Evolutionary conservation across 108 stramenopile species (phyloP).

Genomic region (Bacterosira constricta): DNA sequence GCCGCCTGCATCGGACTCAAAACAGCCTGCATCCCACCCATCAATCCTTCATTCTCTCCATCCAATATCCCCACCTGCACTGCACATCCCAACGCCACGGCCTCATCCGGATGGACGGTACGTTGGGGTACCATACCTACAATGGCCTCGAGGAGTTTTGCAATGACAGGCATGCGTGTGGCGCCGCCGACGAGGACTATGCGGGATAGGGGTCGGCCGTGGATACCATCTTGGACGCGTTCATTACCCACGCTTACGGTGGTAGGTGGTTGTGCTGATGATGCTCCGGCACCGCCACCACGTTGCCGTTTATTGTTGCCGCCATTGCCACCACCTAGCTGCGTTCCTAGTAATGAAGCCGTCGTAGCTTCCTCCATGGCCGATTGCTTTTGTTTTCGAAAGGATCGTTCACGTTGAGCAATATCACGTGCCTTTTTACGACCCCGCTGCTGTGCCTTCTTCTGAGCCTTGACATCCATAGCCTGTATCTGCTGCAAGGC

Average conservation of each 20-base stretch:
- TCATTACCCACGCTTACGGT: slow-evolving; percentile 26
- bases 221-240: slow-evolving; percentile 75
- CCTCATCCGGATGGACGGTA: slow-evolving; percentile 89
- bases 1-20: slow-evolving; percentile 89
- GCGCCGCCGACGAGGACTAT: slow-evolving; percentile 91
- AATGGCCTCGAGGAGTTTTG: slow-evolving; percentile 66
- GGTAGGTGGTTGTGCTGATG: neutral
- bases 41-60: slow-evolving; percentile 69
- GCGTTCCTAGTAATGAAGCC: slow-evolving; percentile 35
- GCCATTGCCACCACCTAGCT: slow-evolving; percentile 4
- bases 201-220: slow-evolving; percentile 79
- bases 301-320: neutral
- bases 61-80: slow-evolving; percentile 90
- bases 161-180: slow-evolving; percentile 88
- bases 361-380: slow-evolving; percentile 43
- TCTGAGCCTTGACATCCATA: slow-evolving; percentile 63
- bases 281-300: neutral
- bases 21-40: slow-evolving; percentile 68
- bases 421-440: slow-evolving; percentile 70
- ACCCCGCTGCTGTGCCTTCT: slow-evolving; percentile 80
- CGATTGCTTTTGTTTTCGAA: slow-evolving; percentile 65
- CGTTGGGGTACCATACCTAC: slow-evolving; percentile 76
- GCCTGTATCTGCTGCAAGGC: slow-evolving; percentile 42
- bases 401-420: slow-evolving; percentile 66
- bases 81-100: slow-evolving; percentile 88